Evolutionary conservation across 306 rosid species (phyloP).

Genomic region (Chamaecrista fasciculata): DNA sequence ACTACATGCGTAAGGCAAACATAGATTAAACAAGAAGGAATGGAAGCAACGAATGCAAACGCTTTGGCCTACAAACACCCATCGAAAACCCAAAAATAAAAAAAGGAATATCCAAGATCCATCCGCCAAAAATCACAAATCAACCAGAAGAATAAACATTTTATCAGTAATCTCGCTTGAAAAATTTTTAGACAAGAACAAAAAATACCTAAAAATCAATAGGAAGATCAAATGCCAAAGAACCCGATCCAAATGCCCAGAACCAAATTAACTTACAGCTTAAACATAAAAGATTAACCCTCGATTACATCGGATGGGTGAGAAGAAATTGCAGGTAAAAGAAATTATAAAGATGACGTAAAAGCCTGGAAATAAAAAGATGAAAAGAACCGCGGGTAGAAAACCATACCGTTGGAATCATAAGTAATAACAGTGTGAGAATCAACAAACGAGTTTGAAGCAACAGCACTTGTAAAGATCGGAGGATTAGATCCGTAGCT

Average conservation of each 20-base stretch:
- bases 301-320: neutral
- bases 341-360: neutral
- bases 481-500: conserved; percentile 48
- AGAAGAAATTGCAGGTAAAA: neutral
- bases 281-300: neutral
- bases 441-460: conserved; percentile 27
- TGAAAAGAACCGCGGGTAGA: conserved; percentile 9
- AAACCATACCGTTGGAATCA: conserved; percentile 31
- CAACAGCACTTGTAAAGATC: conserved; percentile 20
- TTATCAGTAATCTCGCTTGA: neutral
- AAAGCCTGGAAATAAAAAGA: neutral
- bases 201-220: neutral
- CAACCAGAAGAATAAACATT: neutral
- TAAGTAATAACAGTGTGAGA: conserved; percentile 21
- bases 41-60: neutral
- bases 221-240: neutral
- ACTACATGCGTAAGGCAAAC: neutral
- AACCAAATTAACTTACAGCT: neutral
- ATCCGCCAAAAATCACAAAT: conserved; percentile 15
- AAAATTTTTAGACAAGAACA: neutral
- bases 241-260: conserved; percentile 32
- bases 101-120: conserved; percentile 31
- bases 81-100: neutral
- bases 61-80: conserved; percentile 12
- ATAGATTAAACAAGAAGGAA: neutral